These are phyloP conservation scores for Microthlaspi erraticum DNA, from an alignment of 345 rosid genomes.

Conservation along the genomic window DNA sequence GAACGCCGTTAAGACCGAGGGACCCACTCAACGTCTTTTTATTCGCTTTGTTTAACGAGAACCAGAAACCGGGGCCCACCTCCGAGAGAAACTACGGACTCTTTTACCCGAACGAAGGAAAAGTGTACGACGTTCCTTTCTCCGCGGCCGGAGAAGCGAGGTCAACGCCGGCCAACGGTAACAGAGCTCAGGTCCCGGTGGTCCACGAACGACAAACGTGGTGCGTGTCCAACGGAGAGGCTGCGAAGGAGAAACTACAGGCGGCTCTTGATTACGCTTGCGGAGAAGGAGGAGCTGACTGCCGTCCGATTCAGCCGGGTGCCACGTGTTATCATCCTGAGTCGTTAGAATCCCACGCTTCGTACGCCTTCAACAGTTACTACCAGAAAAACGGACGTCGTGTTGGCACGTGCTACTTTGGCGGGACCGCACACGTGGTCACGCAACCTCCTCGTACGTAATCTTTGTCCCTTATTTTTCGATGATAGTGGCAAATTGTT, in stretches of 20 bases:
- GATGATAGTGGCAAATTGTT: not conserved
- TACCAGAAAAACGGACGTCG: slow-evolving; percentile 76
- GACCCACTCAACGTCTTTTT: slow-evolving; percentile 63
- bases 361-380: slow-evolving; percentile 88
- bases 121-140: slow-evolving; percentile 67
- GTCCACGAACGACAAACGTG: slow-evolving; percentile 58
- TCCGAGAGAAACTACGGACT: slow-evolving; percentile 90
- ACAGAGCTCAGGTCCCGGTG: slow-evolving; percentile 43
- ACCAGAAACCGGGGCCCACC: slow-evolving; percentile 77
- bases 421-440: slow-evolving; percentile 75
- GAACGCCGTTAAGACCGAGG: slow-evolving; percentile 42
- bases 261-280: slow-evolving; percentile 77
- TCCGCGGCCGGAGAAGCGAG: not conserved
- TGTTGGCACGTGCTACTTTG: slow-evolving; percentile 72
- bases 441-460: slow-evolving; percentile 70
- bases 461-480: not conserved
- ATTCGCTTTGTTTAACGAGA: slow-evolving; percentile 85
- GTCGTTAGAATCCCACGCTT: slow-evolving; percentile 74
- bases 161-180: slow-evolving; percentile 41
- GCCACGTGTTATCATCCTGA: slow-evolving; percentile 72
- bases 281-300: slow-evolving; percentile 91
- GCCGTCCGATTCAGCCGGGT: slow-evolving; percentile 75
- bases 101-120: slow-evolving; percentile 66
- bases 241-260: slow-evolving; percentile 58
- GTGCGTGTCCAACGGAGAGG: slow-evolving; percentile 72